Base-by-base conservation (phyloP, 768 basidiomycete genomes). In the Suillus fuscotomentosus region DNA sequence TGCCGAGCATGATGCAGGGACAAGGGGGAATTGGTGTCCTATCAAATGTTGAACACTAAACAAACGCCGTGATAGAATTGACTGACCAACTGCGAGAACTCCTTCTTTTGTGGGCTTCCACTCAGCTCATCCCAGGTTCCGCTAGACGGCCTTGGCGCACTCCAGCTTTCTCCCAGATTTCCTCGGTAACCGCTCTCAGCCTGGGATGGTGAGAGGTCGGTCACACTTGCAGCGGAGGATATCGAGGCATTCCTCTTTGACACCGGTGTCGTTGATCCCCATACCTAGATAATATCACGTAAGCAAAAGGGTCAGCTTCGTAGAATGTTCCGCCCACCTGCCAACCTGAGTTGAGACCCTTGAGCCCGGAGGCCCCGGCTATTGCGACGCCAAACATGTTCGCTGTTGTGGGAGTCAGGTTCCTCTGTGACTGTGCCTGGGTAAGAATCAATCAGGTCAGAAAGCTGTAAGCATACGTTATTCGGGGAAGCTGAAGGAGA, bases 401-500 rank as follows among this genome's bases (percentile, higher is more conserved):
- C 13, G 82, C 69, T 38, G 78, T 63, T 47, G 78, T 71, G 24
- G 81, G 75, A 14, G 80, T 76, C 65, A 83, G 72, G 69, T 82
- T 86, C 68, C 82, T 79, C 69, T 85, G 81, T 5, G 78, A 68
- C 66, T 81, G 80, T 59, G 71, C 71, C 80, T 80, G 65, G 13
- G 62, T 69, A 63, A 71, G 64, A 50, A 14, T 57, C 42, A 62
- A 31, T 62, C 45, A 51, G 39, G 11, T 3, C 7, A 42, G 41
- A 15, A 41, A 15, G 22, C n/a, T 17, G 54, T n/a, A 66, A 45
- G 60, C 82, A 66, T 72, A 90, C 89, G 73, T 83, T 83, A 70
- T 78, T 80, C 22, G 88, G 86, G 27, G 89, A 86, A 56, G 79
- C 78, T 45, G 85, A 77, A 0, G 90, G 88, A 3, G 90, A 90